These are phyloP conservation scores for Ramaria sp. DNA, from an alignment of 768 basidiomycete species.

Conservation along the genomic window DNA sequence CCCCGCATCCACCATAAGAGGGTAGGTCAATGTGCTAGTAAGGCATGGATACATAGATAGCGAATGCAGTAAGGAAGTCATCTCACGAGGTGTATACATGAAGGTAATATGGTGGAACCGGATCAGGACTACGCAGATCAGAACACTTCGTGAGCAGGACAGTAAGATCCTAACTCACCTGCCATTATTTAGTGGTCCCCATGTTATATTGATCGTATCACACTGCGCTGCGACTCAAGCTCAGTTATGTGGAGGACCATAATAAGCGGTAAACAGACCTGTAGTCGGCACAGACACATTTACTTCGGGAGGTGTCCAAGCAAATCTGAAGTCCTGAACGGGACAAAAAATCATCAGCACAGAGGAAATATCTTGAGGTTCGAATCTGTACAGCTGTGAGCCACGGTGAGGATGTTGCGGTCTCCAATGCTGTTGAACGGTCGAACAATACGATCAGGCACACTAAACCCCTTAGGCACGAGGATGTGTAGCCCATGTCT, in stretches of 20 bases:
- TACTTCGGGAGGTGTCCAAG: neutral
- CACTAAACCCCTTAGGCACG: neutral
- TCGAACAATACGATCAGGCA: neutral
- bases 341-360: neutral
- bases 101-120: constrained; percentile 1
- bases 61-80: neutral
- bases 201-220: constrained; percentile 1
- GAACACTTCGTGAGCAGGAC: neutral
- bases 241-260: neutral
- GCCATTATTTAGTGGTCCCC: neutral
- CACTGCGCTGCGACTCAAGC: neutral
- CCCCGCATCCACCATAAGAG: neutral
- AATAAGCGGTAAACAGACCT: neutral
- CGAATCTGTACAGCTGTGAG: neutral
- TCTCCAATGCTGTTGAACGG: neutral
- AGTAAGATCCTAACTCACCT: neutral
- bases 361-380: neutral
- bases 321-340: neutral
- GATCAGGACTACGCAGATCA: neutral
- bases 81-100: neutral
- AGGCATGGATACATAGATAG: neutral
- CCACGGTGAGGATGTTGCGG: neutral
- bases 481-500: neutral
- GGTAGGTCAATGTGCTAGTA: neutral
- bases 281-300: neutral